Percentiles rank a stretch among this genome's conserved stretches.
Evolutionary conservation across 345 rosid species (phyloP).

Genomic region (Hibiscus tridactylites): DNA sequence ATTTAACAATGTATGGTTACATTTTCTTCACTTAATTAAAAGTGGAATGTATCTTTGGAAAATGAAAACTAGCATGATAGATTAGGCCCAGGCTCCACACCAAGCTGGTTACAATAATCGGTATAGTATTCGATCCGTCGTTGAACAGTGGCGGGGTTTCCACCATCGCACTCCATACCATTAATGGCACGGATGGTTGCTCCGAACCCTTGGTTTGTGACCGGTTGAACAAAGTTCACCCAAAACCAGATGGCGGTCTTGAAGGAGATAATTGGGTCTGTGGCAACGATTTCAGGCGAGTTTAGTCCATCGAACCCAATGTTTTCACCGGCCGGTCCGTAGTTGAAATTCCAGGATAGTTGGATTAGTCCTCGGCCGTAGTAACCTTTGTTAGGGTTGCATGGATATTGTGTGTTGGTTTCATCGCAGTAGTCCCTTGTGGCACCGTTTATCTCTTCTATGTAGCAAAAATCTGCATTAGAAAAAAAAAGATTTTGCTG

Average conservation of each 20-base stretch:
- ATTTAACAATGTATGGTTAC: not conserved
- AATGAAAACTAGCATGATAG: slow-evolving; percentile 34
- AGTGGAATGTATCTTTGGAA: not conserved
- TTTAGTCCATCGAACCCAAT: slow-evolving; percentile 42
- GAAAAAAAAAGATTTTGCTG: not conserved
- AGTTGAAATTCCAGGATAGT: slow-evolving; percentile 61
- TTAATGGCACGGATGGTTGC: slow-evolving; percentile 61
- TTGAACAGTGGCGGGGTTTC: slow-evolving; percentile 29
- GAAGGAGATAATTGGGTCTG: slow-evolving; percentile 42
- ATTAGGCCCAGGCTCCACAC: slow-evolving; percentile 48
- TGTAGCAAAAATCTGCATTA: slow-evolving; percentile 43
- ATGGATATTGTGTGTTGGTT: slow-evolving; percentile 34
- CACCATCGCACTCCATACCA: slow-evolving; percentile 48
- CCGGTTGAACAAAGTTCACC: slow-evolving; percentile 43
- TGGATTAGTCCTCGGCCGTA: slow-evolving; percentile 61
- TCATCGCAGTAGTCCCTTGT: slow-evolving; percentile 38
- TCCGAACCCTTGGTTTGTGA: slow-evolving; percentile 53
- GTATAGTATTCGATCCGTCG: slow-evolving; percentile 38
- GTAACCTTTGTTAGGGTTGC: slow-evolving; percentile 45
- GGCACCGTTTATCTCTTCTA: slow-evolving; percentile 48
- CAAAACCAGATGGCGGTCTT: slow-evolving; percentile 68
- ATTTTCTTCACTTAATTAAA: not conserved
- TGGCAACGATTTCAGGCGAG: slow-evolving; percentile 53
- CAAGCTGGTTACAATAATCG: slow-evolving; percentile 40
- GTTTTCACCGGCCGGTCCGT: slow-evolving; percentile 48